These are phyloP conservation scores for Yamadazyma laniorum DNA, from an alignment of 805 yeast genomes.

Conservation along the genomic window DNA sequence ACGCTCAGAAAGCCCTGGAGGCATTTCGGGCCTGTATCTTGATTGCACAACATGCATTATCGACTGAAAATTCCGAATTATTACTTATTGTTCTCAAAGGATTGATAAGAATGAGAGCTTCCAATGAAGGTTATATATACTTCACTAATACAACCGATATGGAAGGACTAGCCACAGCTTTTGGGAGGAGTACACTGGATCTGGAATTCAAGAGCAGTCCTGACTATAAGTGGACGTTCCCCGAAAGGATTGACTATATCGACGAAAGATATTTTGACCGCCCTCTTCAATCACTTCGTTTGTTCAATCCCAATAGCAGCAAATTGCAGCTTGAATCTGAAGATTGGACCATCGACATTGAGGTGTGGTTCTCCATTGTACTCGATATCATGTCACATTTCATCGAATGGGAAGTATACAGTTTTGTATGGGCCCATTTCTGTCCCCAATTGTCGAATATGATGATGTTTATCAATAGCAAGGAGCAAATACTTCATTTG, in stretches of 20 bases:
- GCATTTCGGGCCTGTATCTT: slow-evolving; percentile 31
- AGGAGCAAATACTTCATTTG: slow-evolving; percentile 37
- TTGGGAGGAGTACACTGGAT: slow-evolving; percentile 47
- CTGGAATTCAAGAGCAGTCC: slow-evolving; percentile 19
- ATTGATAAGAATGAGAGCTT: slow-evolving; percentile 53
- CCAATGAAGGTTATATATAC: slow-evolving; percentile 44
- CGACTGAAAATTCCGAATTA: slow-evolving; percentile 30
- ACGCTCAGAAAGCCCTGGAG: slow-evolving; percentile 26
- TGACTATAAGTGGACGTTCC: slow-evolving; percentile 53
- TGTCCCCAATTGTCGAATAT: slow-evolving; percentile 68
- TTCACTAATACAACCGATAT: slow-evolving; percentile 57
- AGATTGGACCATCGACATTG: slow-evolving; percentile 38
- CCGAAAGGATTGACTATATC: slow-evolving; percentile 53
- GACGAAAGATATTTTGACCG: slow-evolving; percentile 42
- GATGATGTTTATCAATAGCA: slow-evolving; percentile 45
- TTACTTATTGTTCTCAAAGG: slow-evolving; percentile 51
- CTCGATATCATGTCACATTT: slow-evolving; percentile 49
- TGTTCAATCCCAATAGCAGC: slow-evolving; percentile 19
- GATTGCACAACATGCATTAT: slow-evolving; percentile 36
- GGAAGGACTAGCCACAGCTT: slow-evolving; percentile 62
- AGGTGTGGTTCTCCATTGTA: slow-evolving; percentile 52
- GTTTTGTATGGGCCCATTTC: slow-evolving; percentile 63
- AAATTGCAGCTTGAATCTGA: slow-evolving; percentile 17
- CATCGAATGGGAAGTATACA: slow-evolving; percentile 68
- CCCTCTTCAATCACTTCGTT: slow-evolving; percentile 31